Conservation (phyloP, 768 basidiomycete species). For the Scleroderma citrinum region DNA sequence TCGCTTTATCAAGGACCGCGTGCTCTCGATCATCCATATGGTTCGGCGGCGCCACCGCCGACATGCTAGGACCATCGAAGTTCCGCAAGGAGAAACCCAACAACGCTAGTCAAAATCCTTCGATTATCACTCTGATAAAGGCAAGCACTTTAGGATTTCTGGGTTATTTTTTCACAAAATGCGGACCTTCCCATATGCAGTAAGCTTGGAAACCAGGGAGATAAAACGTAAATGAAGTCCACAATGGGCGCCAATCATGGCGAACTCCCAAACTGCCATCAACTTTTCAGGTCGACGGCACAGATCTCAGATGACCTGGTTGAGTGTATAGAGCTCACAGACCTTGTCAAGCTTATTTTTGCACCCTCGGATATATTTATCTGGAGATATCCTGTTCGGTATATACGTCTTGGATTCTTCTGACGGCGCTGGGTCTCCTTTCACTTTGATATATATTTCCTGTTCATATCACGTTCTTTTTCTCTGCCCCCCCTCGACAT, state of each 20-base stretch:
- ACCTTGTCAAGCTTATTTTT: neutral
- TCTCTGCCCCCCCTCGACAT: conserved; percentile 17
- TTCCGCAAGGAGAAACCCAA: neutral
- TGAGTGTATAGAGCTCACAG: neutral
- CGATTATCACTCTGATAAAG: neutral
- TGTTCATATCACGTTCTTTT: conserved; percentile 14
- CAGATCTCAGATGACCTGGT: neutral
- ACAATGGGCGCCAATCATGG: conserved; percentile 1
- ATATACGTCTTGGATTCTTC: neutral
- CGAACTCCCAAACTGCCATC: no score
- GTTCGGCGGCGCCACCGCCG: neutral
- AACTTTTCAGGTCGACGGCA: neutral
- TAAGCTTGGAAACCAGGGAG: conserved; percentile 4
- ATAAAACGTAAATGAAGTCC: conserved; percentile 4
- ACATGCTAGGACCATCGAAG: neutral
- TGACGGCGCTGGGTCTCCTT: neutral
- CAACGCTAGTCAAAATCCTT: neutral
- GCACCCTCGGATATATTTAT: no score
- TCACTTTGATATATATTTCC: conserved; percentile 20
- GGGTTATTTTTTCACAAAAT: neutral
- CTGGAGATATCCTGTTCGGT: no score
- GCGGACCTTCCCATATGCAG: neutral
- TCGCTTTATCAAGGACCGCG: no score
- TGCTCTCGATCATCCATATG: no score
- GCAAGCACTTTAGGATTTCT: neutral